Evolutionary conservation across 305 asterid species (phyloP).

Genomic region (Plantago coronopus): DNA sequence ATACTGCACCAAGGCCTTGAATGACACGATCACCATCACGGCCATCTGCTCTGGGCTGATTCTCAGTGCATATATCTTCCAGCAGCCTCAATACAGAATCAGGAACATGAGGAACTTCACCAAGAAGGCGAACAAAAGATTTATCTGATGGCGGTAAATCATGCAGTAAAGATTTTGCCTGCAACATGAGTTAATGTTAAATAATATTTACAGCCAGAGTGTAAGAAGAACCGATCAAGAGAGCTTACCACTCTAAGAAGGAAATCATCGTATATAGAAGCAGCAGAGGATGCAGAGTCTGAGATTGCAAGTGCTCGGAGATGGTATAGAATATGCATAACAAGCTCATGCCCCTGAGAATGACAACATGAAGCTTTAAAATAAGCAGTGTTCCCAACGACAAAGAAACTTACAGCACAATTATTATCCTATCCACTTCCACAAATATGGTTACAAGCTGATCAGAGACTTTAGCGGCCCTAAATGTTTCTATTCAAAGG

Average conservation of each 20-base stretch:
- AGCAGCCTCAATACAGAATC: conserved; percentile 74
- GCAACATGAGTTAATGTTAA: conserved; percentile 37
- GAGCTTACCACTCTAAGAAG: conserved; percentile 77
- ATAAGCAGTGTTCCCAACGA: background rate
- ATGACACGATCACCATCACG: conserved; percentile 72
- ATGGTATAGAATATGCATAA: conserved; percentile 82
- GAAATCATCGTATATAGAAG: conserved; percentile 67
- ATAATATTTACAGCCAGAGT: conserved; percentile 14
- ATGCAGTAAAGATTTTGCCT: conserved; percentile 75
- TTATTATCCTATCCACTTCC: no score
- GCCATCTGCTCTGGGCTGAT: conserved; percentile 44
- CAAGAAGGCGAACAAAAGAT: conserved; percentile 88
- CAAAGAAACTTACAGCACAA: conserved; percentile 2
- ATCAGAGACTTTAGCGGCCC: no score
- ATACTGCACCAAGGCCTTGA: conserved; percentile 94
- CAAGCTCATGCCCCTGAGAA: conserved; percentile 91
- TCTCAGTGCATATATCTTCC: conserved; percentile 67
- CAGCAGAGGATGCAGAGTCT: conserved; percentile 56
- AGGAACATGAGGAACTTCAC: conserved; percentile 86
- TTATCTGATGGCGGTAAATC: conserved; percentile 89
- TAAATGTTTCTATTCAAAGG: no score
- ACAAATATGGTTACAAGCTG: no score
- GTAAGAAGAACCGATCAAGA: conserved; percentile 14
- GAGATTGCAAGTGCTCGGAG: conserved; percentile 64
- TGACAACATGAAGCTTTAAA: conserved; percentile 13